Evolutionary conservation across 805 yeast genomes (phyloP).

Genomic region (Wickerhamomyces bisporus): DNA sequence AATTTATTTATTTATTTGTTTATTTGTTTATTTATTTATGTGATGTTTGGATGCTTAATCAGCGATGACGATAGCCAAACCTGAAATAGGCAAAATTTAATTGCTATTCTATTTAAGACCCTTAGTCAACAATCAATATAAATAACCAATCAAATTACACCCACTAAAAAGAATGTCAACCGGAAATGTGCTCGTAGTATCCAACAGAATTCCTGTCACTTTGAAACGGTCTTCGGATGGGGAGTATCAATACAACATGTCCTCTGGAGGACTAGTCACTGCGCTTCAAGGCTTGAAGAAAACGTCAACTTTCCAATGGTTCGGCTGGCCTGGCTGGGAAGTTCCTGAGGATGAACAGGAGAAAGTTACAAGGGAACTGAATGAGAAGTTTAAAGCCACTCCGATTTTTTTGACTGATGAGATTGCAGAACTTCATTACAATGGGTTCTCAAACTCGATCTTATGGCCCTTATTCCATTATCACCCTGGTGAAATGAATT

Average conservation of each 20-base stretch:
- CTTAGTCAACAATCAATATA: too few relatives aligned
- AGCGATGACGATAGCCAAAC: too few relatives aligned
- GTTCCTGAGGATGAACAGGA: constrained; percentile 72
- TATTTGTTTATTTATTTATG: too few relatives aligned
- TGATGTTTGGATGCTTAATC: not conserved
- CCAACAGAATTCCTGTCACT: constrained; percentile 94
- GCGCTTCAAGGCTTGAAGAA: constrained; percentile 90
- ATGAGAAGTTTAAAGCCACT: constrained; percentile 76
- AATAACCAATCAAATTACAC: too few relatives aligned
- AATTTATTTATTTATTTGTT: not conserved
- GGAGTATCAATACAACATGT: constrained; percentile 78
- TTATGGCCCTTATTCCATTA: constrained; percentile 98
- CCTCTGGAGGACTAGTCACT: constrained; percentile 96
- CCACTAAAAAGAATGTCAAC: constrained; percentile 10
- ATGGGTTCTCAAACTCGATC: constrained; percentile 91
- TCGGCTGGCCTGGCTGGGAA: constrained; percentile 97
- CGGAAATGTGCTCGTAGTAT: constrained; percentile 77
- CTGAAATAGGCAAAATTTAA: too few relatives aligned
- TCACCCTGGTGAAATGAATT: constrained; percentile 98
- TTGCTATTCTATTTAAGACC: too few relatives aligned
- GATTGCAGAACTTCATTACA: constrained; percentile 92
- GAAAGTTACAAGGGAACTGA: constrained; percentile 63
- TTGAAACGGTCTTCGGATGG: constrained; percentile 61
- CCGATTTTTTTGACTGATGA: constrained; percentile 87
- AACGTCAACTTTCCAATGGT: constrained; percentile 85